Evolutionary conservation across 73 alveolate species (phyloP).

Genomic region (Symbiodinium natans): DNA sequence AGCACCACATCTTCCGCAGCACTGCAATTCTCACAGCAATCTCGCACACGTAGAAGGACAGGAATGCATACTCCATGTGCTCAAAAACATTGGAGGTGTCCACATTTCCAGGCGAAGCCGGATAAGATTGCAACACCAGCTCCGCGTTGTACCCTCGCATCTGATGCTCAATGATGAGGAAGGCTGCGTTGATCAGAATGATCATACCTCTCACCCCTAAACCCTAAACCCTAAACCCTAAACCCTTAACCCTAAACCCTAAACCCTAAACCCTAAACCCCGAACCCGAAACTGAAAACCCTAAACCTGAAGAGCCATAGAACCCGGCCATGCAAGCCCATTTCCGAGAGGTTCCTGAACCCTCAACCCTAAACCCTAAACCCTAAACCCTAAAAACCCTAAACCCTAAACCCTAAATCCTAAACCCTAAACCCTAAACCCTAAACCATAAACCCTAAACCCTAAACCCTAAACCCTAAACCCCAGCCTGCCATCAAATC

Average conservation of each 20-base stretch:
- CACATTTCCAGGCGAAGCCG: not conserved
- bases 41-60: not conserved
- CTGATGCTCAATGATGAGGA: not conserved
- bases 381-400: no score
- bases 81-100: not conserved
- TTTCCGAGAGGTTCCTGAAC: no score
- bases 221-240: not conserved
- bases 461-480: not conserved
- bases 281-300: no score
- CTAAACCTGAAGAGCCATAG: no score
- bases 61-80: not conserved
- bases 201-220: not conserved
- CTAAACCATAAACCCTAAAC: no score
- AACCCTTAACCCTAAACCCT: no score
- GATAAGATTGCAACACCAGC: not conserved
- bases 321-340: no score
- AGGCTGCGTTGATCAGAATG: not conserved
- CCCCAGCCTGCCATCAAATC: not conserved
- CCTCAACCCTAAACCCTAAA: no score
- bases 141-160: not conserved
- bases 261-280: no score
- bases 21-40: not conserved
- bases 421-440: no score
- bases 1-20: not conserved
- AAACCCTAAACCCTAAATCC: no score